A percentile compares a stretch with the other conserved stretches of the same genome.
Conservation (phyloP, 331 rosid genomes). For the Saraca asoca region DNA sequence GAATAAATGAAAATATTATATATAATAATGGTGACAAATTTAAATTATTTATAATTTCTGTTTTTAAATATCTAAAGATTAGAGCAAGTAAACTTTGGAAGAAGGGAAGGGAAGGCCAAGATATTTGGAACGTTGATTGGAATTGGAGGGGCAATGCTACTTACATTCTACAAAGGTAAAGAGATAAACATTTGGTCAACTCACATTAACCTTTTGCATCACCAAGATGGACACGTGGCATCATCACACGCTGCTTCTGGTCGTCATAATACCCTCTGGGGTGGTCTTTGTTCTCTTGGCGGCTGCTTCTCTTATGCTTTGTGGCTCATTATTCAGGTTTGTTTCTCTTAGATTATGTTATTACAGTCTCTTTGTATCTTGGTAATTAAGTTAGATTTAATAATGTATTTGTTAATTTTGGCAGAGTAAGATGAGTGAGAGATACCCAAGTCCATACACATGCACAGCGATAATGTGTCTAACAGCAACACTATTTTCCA, state of each 20-base stretch:
- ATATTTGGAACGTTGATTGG: slow-evolving; percentile 58
- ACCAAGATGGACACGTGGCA: slow-evolving; percentile 9
- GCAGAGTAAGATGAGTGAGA: no score
- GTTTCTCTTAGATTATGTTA: no score
- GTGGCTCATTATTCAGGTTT: slow-evolving; percentile 65
- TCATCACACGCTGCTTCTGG: not conserved
- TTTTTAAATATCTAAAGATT: slow-evolving; percentile 31
- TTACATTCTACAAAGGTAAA: slow-evolving; percentile 56
- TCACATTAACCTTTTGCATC: slow-evolving; percentile 48
- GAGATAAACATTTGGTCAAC: slow-evolving; percentile 49
- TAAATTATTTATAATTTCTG: not conserved
- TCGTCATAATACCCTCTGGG: slow-evolving; percentile 21
- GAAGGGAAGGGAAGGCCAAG: slow-evolving; percentile 55
- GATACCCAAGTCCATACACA: no score
- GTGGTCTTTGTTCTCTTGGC: slow-evolving; percentile 39
- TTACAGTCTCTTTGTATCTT: no score
- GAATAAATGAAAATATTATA: no score
- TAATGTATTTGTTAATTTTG: no score
- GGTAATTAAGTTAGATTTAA: not conserved
- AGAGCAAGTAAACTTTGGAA: slow-evolving; percentile 48
- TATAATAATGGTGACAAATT: no score
- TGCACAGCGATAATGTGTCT: slow-evolving; percentile 40
- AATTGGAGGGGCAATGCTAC: slow-evolving; percentile 66
- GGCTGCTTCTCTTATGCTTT: slow-evolving; percentile 41
- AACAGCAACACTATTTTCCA: slow-evolving; percentile 23